phyloP scores from a whole-genome alignment of 1,284 basidiomycete genomes.

The Malassezia obtusa region DNA sequence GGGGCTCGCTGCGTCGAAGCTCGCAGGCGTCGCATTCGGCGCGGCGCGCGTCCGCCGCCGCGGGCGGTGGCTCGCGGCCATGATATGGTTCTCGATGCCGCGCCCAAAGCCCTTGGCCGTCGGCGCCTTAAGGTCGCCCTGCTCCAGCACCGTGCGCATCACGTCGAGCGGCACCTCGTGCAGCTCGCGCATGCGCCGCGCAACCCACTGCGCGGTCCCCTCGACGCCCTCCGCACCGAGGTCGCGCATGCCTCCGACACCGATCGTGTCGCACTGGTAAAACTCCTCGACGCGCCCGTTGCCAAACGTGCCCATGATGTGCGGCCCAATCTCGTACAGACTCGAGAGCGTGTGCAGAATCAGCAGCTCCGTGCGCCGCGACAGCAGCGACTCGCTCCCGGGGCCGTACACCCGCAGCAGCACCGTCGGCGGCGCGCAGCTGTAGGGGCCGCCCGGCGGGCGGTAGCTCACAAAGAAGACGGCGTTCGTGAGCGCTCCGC shows the following conservation, averaged over 20 bases:
- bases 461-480: conserved; percentile 45
- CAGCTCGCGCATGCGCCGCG: conserved; percentile 44
- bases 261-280: conserved; percentile 41
- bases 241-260: conserved; percentile 37
- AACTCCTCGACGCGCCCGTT: conserved; percentile 46
- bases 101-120: conserved; percentile 39
- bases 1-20: not conserved
- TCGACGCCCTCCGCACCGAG: conserved; percentile 32
- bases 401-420: conserved; percentile 43
- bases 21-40: not conserved
- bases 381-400: conserved; percentile 37
- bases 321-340: conserved; percentile 46
- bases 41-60: conserved; percentile 12
- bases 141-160: conserved; percentile 42
- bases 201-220: conserved; percentile 41
- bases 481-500: conserved; percentile 41
- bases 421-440: conserved; percentile 23
- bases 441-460: not conserved
- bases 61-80: conserved; percentile 39
- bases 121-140: conserved; percentile 36
- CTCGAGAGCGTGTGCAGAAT: conserved; percentile 45
- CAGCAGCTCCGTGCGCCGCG: conserved; percentile 39
- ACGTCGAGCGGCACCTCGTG: conserved; percentile 46
- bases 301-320: conserved; percentile 46
- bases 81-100: conserved; percentile 45